Evolutionary conservation across 2,329 filamentous ascomycete genomes (phyloP).

Genomic region (Dothidotthia symphoricarpi): DNA sequence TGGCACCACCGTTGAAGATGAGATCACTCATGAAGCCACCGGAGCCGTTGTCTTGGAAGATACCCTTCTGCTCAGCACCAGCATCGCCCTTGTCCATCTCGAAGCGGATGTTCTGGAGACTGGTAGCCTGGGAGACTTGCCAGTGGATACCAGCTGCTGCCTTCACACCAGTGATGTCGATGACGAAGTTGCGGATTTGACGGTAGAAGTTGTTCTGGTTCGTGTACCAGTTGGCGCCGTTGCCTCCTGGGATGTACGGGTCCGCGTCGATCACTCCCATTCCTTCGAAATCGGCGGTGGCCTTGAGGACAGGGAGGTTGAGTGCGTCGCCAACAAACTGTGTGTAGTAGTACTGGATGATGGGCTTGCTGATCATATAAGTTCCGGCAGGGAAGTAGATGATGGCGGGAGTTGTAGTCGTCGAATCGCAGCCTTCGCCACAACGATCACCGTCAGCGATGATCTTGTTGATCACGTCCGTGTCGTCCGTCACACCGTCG

Average conservation of each 20-base stretch:
- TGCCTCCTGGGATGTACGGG: constrained; percentile 70
- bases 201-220: constrained; percentile 59
- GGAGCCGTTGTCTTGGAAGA: constrained; percentile 61
- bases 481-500: constrained; percentile 75
- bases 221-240: constrained; percentile 51
- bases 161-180: constrained; percentile 47
- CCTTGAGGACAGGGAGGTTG: constrained; percentile 70
- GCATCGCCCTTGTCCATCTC: constrained; percentile 50
- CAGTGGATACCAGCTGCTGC: constrained; percentile 59
- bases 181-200: constrained; percentile 55
- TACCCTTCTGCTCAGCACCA: constrained; percentile 55
- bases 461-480: constrained; percentile 80
- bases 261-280: constrained; percentile 89
- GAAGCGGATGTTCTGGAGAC: constrained; percentile 62
- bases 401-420: constrained; percentile 77
- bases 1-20: constrained; percentile 59
- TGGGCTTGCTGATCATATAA: constrained; percentile 75
- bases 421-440: constrained; percentile 76
- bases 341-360: constrained; percentile 88
- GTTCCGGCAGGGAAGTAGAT: constrained; percentile 91
- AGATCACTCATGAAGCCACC: constrained; percentile 61
- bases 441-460: constrained; percentile 78
- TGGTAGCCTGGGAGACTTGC: constrained; percentile 66
- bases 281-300: constrained; percentile 62
- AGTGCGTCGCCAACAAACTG: constrained; percentile 82